A percentile compares a stretch with the other conserved stretches of the same genome.
phyloP scores from a whole-genome alignment of 2,329 filamentous ascomycete genomes.

The Penicillium sp. region DNA sequence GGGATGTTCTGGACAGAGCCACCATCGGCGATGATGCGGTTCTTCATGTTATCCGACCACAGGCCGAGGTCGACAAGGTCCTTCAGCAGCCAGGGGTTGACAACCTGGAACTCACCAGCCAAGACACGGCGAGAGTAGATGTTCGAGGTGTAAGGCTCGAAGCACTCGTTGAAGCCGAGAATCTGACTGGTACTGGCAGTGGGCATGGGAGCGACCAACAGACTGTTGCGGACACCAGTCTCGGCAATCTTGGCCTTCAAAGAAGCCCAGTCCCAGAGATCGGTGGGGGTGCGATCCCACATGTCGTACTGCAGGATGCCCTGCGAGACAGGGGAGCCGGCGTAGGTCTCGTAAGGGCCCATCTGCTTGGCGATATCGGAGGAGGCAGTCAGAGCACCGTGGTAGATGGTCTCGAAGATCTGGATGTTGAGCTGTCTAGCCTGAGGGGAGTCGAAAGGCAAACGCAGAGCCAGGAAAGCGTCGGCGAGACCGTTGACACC shows the following conservation, averaged over 20 bases:
- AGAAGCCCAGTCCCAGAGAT: conserved; percentile 92
- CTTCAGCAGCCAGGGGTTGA: conserved; percentile 98
- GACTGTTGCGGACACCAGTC: conserved; percentile 90
- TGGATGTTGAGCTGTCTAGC: conserved; percentile 92
- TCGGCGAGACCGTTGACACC: conserved; percentile 98
- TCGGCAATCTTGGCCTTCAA: conserved; percentile 89
- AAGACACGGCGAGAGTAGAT: conserved; percentile 98
- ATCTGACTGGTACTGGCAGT: conserved; percentile 97
- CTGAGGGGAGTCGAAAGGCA: conserved; percentile 95
- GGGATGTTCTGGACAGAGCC: conserved; percentile 96
- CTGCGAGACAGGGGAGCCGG: conserved; percentile 89
- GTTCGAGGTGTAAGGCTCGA: conserved; percentile 99
- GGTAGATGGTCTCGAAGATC: conserved; percentile 99
- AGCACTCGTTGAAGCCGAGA: conserved; percentile 98
- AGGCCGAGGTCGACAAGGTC: conserved; percentile 96
- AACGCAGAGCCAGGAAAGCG: conserved; percentile 91
- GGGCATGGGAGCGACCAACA: conserved; percentile 95
- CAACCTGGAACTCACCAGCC: conserved; percentile 97
- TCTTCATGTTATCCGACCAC: conserved; percentile 99
- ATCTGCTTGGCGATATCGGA: conserved; percentile 77
- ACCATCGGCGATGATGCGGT: conserved; percentile 96
- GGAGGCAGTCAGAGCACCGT: conserved; percentile 86
- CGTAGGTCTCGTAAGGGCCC: conserved; percentile 83
- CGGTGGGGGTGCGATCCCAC: conserved; percentile 91
- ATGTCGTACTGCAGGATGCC: conserved; percentile 97